Base-by-base conservation (phyloP, 306 rosid genomes). In the Urtica urens region DNA sequence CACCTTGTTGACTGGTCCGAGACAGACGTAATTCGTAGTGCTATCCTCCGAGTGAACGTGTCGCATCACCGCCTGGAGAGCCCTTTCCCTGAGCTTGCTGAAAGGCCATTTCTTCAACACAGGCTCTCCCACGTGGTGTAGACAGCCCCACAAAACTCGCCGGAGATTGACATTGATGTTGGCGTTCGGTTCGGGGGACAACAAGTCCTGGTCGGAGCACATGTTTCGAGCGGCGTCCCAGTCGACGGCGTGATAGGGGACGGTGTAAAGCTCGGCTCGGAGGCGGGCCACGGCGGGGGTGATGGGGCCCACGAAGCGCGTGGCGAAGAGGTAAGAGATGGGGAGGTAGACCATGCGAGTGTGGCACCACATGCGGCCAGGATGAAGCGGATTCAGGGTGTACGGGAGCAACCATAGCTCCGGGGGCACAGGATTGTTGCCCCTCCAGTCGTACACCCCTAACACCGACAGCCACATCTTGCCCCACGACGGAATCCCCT, bases 351-450 rank as follows among this genome's bases (percentile, higher is more conserved):
- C 87, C 67, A 67, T 52, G 42, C 95, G 55, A 33, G 77, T 30
- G 46, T 81, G 93, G 62, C 87, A 86, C 93, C 93, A 81, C 93
- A 81, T 76, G 44, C 80, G 66, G 48, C 93, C 87, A 45, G 94
- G 94, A 15, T 84, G 94, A 0, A 72, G 6, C 3, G 92, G 78
- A 30, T 42, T 42, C 1, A 77, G 49, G 54, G 23, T 57, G 66
- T 75, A 68, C 9, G 94, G 94, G 47, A 84, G 70, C 40, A 84
- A 58, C 94, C 92, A 84, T 23, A 54, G 11, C 37, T 84, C 92
- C 1, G 94, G 94, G 0, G 73, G 79, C 18, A 80, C 62, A 14
- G 92, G 74, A 47, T 84, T 80, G 50, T 70, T 41, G 3, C 94
- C 94, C 1, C 57, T 64, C 95, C 93, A 85, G 35, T 85, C 93